Evolutionary conservation across 345 rosid species (phyloP).

Genomic region (Corymbia maculata): DNA sequence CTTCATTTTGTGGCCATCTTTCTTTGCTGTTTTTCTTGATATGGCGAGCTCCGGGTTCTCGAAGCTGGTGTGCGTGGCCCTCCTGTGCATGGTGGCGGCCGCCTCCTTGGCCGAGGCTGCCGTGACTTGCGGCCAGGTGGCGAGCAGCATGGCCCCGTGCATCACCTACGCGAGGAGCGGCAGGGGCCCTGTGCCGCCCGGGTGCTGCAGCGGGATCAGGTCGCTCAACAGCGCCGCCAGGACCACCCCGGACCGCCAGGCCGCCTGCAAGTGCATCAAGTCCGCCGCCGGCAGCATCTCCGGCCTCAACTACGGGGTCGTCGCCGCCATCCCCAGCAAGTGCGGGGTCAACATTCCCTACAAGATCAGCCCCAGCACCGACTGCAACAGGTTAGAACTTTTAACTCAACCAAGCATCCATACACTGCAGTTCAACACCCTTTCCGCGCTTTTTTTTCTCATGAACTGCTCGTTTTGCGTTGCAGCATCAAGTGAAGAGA

Average conservation of each 20-base stretch:
- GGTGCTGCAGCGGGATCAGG: slow-evolving; percentile 42
- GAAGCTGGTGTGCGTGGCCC: not conserved
- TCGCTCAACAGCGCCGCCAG: slow-evolving; percentile 21
- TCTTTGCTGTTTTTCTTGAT: not conserved
- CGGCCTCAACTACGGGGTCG: slow-evolving; percentile 12
- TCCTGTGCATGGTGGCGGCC: slow-evolving; percentile 8
- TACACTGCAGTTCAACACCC: not conserved
- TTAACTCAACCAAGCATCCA: not conserved
- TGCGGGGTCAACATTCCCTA: slow-evolving; percentile 45
- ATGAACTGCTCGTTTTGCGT: not conserved
- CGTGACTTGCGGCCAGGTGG: slow-evolving; percentile 20
- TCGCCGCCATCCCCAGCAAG: slow-evolving; percentile 23
- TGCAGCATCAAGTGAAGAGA: slow-evolving; percentile 2
- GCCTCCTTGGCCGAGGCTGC: slow-evolving; percentile 12
- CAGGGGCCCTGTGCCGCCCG: slow-evolving; percentile 4
- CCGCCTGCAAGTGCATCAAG: slow-evolving; percentile 43
- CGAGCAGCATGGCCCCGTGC: not conserved
- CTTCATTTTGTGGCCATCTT: not conserved
- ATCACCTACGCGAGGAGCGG: not conserved
- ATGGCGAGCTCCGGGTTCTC: not conserved
- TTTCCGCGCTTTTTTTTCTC: not conserved
- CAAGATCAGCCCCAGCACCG: slow-evolving; percentile 34
- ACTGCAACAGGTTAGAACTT: slow-evolving; percentile 31
- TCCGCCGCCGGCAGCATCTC: slow-evolving; percentile 2
- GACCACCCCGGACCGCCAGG: slow-evolving; percentile 42